phyloP scores from a whole-genome alignment of 2,329 filamentous ascomycete genomes.

The Hymenoscyphus fructigenus region DNA sequence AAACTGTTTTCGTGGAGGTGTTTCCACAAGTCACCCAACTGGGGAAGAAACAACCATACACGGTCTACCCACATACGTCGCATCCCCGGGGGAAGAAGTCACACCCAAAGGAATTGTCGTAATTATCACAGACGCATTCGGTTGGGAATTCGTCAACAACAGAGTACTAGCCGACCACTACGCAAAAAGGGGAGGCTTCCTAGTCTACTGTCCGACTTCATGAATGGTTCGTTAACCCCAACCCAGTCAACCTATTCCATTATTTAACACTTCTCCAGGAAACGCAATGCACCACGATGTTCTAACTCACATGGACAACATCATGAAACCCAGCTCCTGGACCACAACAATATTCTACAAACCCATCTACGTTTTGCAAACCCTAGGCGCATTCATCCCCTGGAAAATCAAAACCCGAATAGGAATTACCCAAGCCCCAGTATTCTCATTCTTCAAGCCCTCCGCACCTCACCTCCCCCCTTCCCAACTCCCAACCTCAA shows the following conservation, averaged over 20 bases:
- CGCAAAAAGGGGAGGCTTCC: conserved; percentile 43
- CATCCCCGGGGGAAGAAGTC: conserved; percentile 29
- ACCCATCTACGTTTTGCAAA: conserved; percentile 46
- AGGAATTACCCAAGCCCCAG: conserved; percentile 35
- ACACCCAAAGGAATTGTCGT: conserved; percentile 44
- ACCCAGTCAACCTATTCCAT: conserved; percentile 13
- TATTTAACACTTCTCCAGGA: conserved; percentile 8
- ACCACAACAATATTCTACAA: conserved; percentile 29
- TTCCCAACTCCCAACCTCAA: conserved; percentile 36
- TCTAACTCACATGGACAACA: conserved; percentile 22
- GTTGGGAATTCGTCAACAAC: conserved; percentile 47
- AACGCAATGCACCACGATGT: not conserved
- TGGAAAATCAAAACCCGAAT: conserved; percentile 32
- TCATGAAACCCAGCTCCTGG: conserved; percentile 25
- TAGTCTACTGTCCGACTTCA: conserved; percentile 51
- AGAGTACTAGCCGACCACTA: conserved; percentile 45
- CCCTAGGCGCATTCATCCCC: conserved; percentile 29
- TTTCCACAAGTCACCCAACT: conserved; percentile 39
- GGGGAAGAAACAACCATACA: conserved; percentile 43
- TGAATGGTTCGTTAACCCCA: conserved; percentile 39
- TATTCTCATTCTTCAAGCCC: conserved; percentile 40
- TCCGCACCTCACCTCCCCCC: conserved; percentile 36
- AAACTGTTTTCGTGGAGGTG: conserved; percentile 38
- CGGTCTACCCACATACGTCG: conserved; percentile 45
- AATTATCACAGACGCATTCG: conserved; percentile 49